Conservation (phyloP, 352 stramenopile species). For the Pythium insidiosum region DNA sequence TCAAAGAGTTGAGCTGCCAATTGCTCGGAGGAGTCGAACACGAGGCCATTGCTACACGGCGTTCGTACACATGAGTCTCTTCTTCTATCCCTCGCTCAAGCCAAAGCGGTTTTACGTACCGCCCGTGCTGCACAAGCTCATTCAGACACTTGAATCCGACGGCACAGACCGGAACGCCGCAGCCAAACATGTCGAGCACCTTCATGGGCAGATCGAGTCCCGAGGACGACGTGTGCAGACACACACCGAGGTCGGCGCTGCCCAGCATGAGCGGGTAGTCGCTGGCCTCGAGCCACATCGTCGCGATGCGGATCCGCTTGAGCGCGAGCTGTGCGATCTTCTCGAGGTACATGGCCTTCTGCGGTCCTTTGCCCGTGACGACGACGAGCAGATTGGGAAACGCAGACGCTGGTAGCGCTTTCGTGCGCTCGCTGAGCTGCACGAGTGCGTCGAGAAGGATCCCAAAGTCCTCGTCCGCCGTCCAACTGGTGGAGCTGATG, state of each 20-base stretch:
- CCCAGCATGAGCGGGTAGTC: constrained; percentile 96
- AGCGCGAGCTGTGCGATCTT: constrained; percentile 68
- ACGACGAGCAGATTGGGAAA: constrained; percentile 88
- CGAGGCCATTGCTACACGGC: constrained; percentile 52
- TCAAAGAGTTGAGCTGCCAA: constrained; percentile 51
- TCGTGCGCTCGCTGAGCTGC: constrained; percentile 51
- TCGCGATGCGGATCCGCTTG: constrained; percentile 77
- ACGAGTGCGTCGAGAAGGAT: constrained; percentile 93
- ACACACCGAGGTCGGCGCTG: constrained; percentile 95
- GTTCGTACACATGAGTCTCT: too few relatives aligned
- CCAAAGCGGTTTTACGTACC: constrained; percentile 3
- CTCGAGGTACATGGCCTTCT: constrained; percentile 88
- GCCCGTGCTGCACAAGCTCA: constrained; percentile 93
- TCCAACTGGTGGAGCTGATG: constrained; percentile 98
- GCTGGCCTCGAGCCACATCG: constrained; percentile 94
- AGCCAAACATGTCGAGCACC: constrained; percentile 99
- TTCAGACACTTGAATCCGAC: constrained; percentile 93
- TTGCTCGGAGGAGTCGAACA: constrained; percentile 55
- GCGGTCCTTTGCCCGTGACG: constrained; percentile 97
- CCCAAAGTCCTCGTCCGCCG: constrained; percentile 98
- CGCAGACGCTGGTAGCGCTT: constrained; percentile 19
- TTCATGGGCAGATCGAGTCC: constrained; percentile 99
- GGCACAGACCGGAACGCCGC: constrained; percentile 94
- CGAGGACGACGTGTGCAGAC: constrained; percentile 97
- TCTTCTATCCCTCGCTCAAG: too few relatives aligned